These are phyloP conservation scores for Huntiella bhutanensis DNA, from an alignment of 2,329 filamentous ascomycete species.

Conservation along the genomic window DNA sequence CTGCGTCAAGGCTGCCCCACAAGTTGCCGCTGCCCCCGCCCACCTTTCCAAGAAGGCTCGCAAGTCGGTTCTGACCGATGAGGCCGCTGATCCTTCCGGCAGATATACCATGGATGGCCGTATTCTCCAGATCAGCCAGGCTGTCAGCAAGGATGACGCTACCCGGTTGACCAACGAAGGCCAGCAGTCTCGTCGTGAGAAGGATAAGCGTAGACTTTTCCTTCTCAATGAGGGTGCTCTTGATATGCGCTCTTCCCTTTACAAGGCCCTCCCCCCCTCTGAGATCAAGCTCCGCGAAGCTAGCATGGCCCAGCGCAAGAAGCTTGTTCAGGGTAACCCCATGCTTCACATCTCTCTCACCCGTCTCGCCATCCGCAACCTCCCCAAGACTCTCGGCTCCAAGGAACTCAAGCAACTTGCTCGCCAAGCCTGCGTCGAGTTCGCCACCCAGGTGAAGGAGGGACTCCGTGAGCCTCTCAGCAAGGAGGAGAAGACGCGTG, in stretches of 20 bases:
- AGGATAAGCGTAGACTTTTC: constrained; percentile 80
- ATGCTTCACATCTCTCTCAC: constrained; percentile 76
- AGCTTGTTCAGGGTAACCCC: constrained; percentile 78
- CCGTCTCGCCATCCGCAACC: constrained; percentile 76
- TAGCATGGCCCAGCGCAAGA: constrained; percentile 71
- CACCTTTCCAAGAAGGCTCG: constrained; percentile 29
- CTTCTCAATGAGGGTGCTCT: constrained; percentile 77
- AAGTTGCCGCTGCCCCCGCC: constrained; percentile 21
- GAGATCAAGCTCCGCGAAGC: constrained; percentile 80
- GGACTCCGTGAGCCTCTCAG: constrained; percentile 60
- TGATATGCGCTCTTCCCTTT: constrained; percentile 55
- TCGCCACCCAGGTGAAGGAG: constrained; percentile 72
- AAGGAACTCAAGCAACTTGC: constrained; percentile 86
- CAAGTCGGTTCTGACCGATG: constrained; percentile 75
- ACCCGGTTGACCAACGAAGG: constrained; percentile 52
- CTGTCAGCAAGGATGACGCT: constrained; percentile 70
- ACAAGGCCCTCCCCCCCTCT: constrained; percentile 52
- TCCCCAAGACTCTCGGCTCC: constrained; percentile 63
- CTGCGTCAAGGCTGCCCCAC: constrained; percentile 61
- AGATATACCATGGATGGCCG: constrained; percentile 82
- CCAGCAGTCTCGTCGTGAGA: constrained; percentile 43
- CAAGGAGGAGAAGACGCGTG: constrained; percentile 72
- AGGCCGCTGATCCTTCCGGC: constrained; percentile 61
- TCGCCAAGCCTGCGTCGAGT: constrained; percentile 80
- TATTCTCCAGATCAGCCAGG: constrained; percentile 64